Evolutionary conservation across 139 green algal species (phyloP).

Genomic region (Nannochloris sp.): DNA sequence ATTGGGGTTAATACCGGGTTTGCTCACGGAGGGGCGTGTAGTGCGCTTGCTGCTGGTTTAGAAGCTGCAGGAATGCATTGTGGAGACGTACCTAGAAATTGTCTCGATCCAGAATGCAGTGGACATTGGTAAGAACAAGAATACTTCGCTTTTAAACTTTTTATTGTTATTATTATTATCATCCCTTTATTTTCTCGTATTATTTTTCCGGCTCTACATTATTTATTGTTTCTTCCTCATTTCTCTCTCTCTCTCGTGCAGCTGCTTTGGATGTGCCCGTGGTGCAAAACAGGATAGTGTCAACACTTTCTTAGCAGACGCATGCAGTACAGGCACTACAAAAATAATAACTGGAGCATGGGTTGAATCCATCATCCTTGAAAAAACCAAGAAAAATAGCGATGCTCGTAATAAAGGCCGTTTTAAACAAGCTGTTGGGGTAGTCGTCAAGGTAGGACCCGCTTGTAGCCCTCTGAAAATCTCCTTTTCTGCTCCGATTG

Average conservation of each 20-base stretch:
- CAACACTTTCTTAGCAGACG: slow-evolving; percentile 55
- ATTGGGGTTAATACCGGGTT: slow-evolving; percentile 25
- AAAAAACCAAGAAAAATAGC: too few relatives aligned
- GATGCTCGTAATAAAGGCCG: not conserved
- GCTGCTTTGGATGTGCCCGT: slow-evolving; percentile 41
- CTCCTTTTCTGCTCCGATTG: slow-evolving; percentile 22
- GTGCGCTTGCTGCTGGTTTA: slow-evolving; percentile 33
- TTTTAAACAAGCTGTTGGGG: not conserved
- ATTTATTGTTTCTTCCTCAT: too few relatives aligned
- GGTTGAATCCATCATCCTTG: slow-evolving; percentile 24
- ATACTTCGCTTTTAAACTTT: too few relatives aligned
- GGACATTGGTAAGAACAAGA: too few relatives aligned
- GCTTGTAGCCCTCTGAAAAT: too few relatives aligned
- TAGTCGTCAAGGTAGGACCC: not conserved
- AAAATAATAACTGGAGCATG: slow-evolving; percentile 40
- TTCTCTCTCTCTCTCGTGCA: too few relatives aligned
- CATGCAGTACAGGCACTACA: slow-evolving; percentile 33
- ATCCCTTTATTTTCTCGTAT: too few relatives aligned
- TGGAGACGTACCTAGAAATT: slow-evolving; percentile 46
- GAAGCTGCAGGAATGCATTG: slow-evolving; percentile 23
- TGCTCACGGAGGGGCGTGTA: slow-evolving; percentile 20
- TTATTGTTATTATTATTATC: too few relatives aligned
- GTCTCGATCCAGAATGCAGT: slow-evolving; percentile 10
- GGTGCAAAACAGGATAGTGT: slow-evolving; percentile 46
- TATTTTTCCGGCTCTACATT: too few relatives aligned